Evolutionary conservation across 2,329 filamentous ascomycete genomes (phyloP).

Genomic region (Diplodia sapinea): DNA sequence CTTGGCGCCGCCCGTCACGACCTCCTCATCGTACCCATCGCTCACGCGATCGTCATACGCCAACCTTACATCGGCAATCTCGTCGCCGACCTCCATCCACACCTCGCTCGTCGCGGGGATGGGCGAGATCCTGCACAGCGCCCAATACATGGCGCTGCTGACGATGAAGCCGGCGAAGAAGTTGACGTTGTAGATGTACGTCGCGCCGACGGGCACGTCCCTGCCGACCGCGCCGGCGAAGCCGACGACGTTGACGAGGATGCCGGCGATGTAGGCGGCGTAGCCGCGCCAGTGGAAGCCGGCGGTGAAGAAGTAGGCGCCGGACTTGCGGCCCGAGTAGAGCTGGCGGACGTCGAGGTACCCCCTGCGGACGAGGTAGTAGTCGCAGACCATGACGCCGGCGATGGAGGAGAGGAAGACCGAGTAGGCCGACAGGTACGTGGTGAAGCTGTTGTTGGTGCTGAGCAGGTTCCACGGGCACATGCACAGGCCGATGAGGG

Average conservation of each 20-base stretch:
- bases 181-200: constrained; percentile 88
- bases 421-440: constrained; percentile 88
- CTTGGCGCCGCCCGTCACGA: constrained; percentile 22
- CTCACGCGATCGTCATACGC: constrained; percentile 38
- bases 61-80: constrained; percentile 52
- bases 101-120: constrained; percentile 73
- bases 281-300: constrained; percentile 88
- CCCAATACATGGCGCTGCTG: constrained; percentile 69
- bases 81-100: constrained; percentile 78
- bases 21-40: constrained; percentile 27
- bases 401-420: constrained; percentile 94
- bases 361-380: constrained; percentile 83
- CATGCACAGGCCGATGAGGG: constrained; percentile 78
- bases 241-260: constrained; percentile 88
- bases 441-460: constrained; percentile 81
- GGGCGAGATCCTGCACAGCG: constrained; percentile 71
- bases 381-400: constrained; percentile 88
- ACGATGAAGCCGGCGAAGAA: constrained; percentile 87
- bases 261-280: constrained; percentile 79
- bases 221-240: constrained; percentile 81
- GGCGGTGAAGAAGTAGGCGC: constrained; percentile 74
- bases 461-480: constrained; percentile 83
- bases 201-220: constrained; percentile 75
- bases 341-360: constrained; percentile 80
- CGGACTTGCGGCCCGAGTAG: constrained; percentile 71